Percentiles rank a stretch among this genome's conserved stretches.
These are phyloP conservation scores for Microdochium nivale DNA, from an alignment of 2,329 filamentous ascomycete species.

Conservation along the genomic window DNA sequence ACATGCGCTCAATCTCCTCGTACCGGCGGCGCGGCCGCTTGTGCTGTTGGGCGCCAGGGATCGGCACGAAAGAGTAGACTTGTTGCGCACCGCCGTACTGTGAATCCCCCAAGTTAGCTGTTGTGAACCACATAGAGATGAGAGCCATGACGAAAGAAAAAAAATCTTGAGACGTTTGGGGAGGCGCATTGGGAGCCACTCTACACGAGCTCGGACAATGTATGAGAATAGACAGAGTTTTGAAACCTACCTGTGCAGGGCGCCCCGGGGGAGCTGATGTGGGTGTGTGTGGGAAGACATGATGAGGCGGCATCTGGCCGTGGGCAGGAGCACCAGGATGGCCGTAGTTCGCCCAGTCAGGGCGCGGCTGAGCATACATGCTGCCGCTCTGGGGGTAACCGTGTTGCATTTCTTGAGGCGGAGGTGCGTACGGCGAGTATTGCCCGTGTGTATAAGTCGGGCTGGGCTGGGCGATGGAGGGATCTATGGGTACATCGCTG, in stretches of 20 bases:
- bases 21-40: constrained; percentile 90
- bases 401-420: constrained; percentile 79
- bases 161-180: no score
- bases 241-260: constrained; percentile 49
- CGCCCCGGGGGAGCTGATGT: constrained; percentile 46
- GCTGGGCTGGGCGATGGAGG: constrained; percentile 87
- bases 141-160: neutral
- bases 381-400: constrained; percentile 56
- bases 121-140: neutral
- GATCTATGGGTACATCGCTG: constrained; percentile 98
- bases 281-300: constrained; percentile 47
- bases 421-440: constrained; percentile 80
- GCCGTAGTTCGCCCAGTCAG: constrained; percentile 65
- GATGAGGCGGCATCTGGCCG: constrained; percentile 40
- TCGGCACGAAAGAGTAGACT: constrained; percentile 97
- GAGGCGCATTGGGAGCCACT: no score
- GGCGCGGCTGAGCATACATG: constrained; percentile 62
- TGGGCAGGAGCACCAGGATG: constrained; percentile 26
- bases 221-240: no score
- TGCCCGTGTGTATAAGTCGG: constrained; percentile 78
- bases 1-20: constrained; percentile 99
- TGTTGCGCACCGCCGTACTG: constrained; percentile 39
- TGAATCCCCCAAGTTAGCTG: constrained; percentile 5
- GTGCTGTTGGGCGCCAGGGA: constrained; percentile 93
- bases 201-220: no score